A percentile compares a stretch with the other conserved stretches of the same genome.
Evolutionary conservation across 2,329 filamentous ascomycete species (phyloP).

Genomic region (Sporothrix pallida): DNA sequence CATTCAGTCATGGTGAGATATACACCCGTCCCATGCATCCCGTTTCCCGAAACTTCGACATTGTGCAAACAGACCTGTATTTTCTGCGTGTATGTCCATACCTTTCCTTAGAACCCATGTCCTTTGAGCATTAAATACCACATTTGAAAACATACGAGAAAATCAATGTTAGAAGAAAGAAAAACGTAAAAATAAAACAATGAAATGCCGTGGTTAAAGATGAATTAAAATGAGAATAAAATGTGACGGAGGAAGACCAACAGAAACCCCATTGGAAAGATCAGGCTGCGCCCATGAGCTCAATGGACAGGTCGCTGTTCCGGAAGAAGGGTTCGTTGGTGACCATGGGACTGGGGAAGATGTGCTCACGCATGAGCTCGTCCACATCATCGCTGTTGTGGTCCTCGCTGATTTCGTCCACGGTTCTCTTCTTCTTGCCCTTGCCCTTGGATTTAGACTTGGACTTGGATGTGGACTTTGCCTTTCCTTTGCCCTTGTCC

Average conservation of each 20-base stretch:
- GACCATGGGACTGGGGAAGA: slow-evolving; percentile 27
- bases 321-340: neutral
- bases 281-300: neutral
- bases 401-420: slow-evolving; percentile 31
- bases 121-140: neutral
- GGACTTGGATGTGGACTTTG: neutral
- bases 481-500: slow-evolving; percentile 24
- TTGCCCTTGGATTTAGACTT: neutral
- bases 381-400: slow-evolving; percentile 30
- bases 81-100: too few species aligned
- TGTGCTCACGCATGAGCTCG: slow-evolving; percentile 25
- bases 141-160: neutral
- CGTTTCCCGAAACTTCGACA: neutral
- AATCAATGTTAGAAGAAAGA: neutral
- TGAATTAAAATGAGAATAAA: neutral
- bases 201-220: neutral
- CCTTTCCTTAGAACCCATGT: neutral
- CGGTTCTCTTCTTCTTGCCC: slow-evolving; percentile 31
- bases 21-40: neutral
- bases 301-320: slow-evolving; percentile 18
- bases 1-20: neutral
- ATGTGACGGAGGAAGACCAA: too few species aligned
- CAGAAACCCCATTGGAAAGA: neutral
- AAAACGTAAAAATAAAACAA: neutral
- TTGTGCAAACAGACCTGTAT: neutral